Percentiles rank a stretch among this genome's conserved stretches.
Evolutionary conservation across 2,329 filamentous ascomycete genomes (phyloP).

Genomic region (Blastomyces percursus): DNA sequence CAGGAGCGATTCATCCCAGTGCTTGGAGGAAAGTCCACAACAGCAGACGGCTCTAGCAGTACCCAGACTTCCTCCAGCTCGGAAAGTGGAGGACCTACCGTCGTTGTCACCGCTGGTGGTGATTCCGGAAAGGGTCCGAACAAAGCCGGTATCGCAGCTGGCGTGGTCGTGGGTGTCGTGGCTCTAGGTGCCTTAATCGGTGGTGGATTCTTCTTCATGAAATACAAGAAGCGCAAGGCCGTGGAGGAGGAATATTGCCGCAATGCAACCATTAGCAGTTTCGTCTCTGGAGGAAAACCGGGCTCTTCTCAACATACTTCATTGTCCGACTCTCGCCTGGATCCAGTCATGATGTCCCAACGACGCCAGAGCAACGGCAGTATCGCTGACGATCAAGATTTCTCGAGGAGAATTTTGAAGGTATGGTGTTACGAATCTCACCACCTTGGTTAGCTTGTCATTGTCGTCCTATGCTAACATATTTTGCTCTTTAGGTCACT

Average conservation of each 20-base stretch:
- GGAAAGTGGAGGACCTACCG: constrained; percentile 14
- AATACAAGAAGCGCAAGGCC: constrained; percentile 62
- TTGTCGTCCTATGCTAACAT: constrained; percentile 1
- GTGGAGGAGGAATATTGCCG: constrained; percentile 77
- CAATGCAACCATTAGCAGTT: constrained; percentile 67
- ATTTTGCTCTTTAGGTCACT: constrained; percentile 10
- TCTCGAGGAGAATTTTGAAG: constrained; percentile 89
- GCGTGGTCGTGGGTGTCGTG: constrained; percentile 74
- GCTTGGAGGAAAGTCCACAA: constrained; percentile 24
- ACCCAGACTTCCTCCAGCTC: constrained; percentile 37
- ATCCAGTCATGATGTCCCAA: constrained; percentile 69
- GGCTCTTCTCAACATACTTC: constrained; percentile 48
- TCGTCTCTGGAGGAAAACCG: constrained; percentile 50
- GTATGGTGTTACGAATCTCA: constrained; percentile 37
- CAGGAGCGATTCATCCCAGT: constrained; percentile 25
- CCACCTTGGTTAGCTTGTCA: background rate
- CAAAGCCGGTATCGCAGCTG: constrained; percentile 74
- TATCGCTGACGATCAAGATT: constrained; percentile 95
- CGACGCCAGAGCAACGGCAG: constrained; percentile 85
- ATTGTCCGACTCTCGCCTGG: constrained; percentile 67
- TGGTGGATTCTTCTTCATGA: constrained; percentile 61
- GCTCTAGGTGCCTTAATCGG: constrained; percentile 55
- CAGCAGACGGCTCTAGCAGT: constrained; percentile 17
- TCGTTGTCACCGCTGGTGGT: constrained; percentile 18
- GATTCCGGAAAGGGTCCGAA: constrained; percentile 44